Conservation (phyloP, 768 basidiomycete genomes). For the Hydnomerulius pinastri region DNA sequence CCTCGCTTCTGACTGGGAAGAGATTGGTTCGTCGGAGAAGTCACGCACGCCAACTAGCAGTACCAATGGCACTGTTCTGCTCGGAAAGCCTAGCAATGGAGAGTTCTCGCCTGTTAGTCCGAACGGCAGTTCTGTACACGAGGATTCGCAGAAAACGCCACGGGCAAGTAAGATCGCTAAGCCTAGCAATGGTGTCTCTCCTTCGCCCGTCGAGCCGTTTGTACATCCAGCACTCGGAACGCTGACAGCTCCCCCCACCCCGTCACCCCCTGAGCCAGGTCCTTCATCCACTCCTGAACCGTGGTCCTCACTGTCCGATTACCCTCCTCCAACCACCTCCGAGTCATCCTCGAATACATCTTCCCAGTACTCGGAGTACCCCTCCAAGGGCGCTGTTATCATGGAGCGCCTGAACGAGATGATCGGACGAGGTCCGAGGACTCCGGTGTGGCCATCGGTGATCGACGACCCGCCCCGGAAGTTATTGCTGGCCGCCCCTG, state of each 20-base stretch:
- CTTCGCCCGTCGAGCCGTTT: conserved; percentile 21
- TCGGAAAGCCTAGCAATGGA: conserved; percentile 25
- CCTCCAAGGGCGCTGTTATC: conserved; percentile 51
- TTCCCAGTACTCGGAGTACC: conserved; percentile 58
- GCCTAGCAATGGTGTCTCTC: conserved; percentile 22
- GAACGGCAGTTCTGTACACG: conserved; percentile 28
- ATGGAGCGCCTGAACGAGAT: conserved; percentile 73
- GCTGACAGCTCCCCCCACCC: conserved; percentile 40
- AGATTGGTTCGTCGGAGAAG: conserved; percentile 46
- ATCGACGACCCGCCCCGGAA: conserved; percentile 88
- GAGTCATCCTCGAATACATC: conserved; percentile 77
- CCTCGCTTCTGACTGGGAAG: conserved; percentile 66
- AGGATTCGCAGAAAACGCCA: conserved; percentile 36
- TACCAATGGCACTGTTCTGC: conserved; percentile 37
- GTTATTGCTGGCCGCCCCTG: conserved; percentile 79
- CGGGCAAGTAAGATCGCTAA: conserved; percentile 37
- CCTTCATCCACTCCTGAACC: conserved; percentile 76
- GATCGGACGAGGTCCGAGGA: conserved; percentile 61
- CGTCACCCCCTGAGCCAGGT: conserved; percentile 55
- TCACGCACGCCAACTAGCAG: conserved; percentile 51
- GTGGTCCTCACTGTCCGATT: conserved; percentile 73
- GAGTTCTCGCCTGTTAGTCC: conserved; percentile 31
- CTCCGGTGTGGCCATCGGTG: conserved; percentile 58
- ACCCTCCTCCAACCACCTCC: conserved; percentile 68
- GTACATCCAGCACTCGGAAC: conserved; percentile 23